Base-by-base conservation (phyloP, 768 basidiomycete species). In the Coprinopsis cinerea region DNA sequence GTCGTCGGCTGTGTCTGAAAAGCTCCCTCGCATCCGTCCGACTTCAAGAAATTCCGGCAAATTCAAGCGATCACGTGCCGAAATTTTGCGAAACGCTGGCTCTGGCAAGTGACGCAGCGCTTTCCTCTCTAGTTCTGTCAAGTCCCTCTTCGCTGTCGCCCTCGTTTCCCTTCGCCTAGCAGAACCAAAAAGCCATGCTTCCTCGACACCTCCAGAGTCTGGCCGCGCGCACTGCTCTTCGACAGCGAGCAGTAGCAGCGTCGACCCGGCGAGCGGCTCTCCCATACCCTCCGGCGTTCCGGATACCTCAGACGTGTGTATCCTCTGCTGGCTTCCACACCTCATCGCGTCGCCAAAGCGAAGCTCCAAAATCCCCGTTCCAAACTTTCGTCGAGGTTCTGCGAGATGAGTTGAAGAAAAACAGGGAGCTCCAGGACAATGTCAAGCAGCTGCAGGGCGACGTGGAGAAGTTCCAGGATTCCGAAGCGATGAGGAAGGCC, bases 361-460 rank as follows among this genome's bases (percentile, higher is more conserved):
- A 91, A 58, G 64, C 78, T 3, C 88, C 88, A 3, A 91, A 89
- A 64, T 96, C 92, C 3, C 96, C 96, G 0, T 97, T 96, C 61
- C 86, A 90, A 66, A 92, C 92, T 1, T 99, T 99, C 57, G 92
- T 97, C 6, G 89, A 98, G 27, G 92, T 94, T 17, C 73, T 99
- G 39, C 82, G 79, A 57, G 93, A 96, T 47, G 96, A 99, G 69
- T 69, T 99, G 39, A 76, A 81, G 64, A 98, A 97, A 76, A 95
- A 91, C 63, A 72, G 92, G 55, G 94, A 95, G 64, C 75, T 96
- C 44, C 92, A 95, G 70, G 94, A 98, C 27, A 95, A 95, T 67
- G 87, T 97, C 42, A 94, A 93, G 72, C 92, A 96, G 69, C 76
- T 99, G 15, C 92, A 95, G 69, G 96, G 96, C 54, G 93, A 98